phyloP scores from a whole-genome alignment of 176 grass and related monocot genomes.

The Raddia distichophylla region DNA sequence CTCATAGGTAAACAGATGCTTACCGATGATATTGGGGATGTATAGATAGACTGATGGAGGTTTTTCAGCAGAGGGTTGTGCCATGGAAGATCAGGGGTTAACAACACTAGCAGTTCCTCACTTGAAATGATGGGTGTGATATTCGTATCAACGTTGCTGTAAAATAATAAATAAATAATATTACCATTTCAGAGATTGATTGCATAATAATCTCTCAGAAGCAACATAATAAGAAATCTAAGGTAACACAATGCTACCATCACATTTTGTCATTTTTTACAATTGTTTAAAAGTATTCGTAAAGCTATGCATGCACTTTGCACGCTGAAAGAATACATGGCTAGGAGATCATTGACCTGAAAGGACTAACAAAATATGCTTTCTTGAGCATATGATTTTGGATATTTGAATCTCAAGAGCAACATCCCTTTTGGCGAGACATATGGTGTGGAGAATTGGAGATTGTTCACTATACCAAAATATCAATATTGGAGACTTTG shows the following conservation, averaged over 20 bases:
- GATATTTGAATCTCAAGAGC: neutral
- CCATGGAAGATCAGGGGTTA: conserved; percentile 29
- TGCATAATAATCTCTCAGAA: neutral
- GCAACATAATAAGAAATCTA: neutral
- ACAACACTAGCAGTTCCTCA: neutral
- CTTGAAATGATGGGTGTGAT: neutral
- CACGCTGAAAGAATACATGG: neutral
- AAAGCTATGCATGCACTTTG: neutral
- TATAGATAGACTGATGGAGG: conserved; percentile 72
- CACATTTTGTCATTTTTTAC: no score
- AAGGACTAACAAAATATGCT: neutral
- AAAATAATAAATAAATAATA: neutral
- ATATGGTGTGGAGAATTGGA: neutral
- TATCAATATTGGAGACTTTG: neutral
- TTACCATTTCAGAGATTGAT: neutral
- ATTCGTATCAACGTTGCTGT: conserved; percentile 16
- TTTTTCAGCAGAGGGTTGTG: conserved; percentile 35
- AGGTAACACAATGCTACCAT: no score
- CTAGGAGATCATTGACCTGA: neutral
- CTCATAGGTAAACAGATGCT: neutral
- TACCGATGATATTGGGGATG: conserved; percentile 87
- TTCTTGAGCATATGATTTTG: neutral
- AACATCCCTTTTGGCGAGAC: neutral
- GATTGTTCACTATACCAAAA: neutral
- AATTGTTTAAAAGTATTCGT: no score